Evolutionary conservation across 192 early-diverging fungal genomes (phyloP), one percentile per base, ranked within the genome.

Genomic region (Gonapodya sp.): DNA sequence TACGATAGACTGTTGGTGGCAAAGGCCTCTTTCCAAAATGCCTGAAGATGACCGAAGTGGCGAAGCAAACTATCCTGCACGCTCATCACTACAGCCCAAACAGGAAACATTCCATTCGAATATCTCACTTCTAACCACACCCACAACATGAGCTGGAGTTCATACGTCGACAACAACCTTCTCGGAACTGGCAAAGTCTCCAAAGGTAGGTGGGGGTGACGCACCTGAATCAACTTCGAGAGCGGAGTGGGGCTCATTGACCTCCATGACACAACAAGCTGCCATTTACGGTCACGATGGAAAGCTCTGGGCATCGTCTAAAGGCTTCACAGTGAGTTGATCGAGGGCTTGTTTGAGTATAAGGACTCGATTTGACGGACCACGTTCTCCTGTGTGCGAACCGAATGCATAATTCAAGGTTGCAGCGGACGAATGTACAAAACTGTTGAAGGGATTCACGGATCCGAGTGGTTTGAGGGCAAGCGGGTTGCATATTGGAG

Each of bases 211-310:
- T n/a, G n/a, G n/a, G n/a, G n/a, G n/a, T n/a, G 31, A 72, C 36
- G 31, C 1, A n/a, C 64, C 77, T 31, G 64, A 73, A 34, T 79
- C n/a, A 8, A 33, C 0, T 31, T 83, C 82, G 31, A 2, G 2
- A 30, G 24, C 8, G 8, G 46, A 16, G 8, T 64, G 24, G 34
- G 36, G 34, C 31, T 34, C 18, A 78, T 31, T 8, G 35, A 72
- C 73, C 14, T 0, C 36, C n/a, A n/a, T 78, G 36, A 46, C 77
- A 35, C n/a, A 2, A 33, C 36, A 78, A 64, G 96, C 89, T 36
- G 92, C 92, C 78, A 97, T 98, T 84, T 89, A 90, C 85, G 96
- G 96, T 80, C 91, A 88, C 81, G 93, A 94, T 82, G 95, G 93
- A 75, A 85, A 87, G 32, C 80, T 89, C 73, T 98, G 97, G 97